A percentile compares a stretch with the other conserved stretches of the same genome.
These are phyloP conservation scores for Cicer judaicum DNA, from an alignment of 306 rosid genomes.

Conservation along the genomic window DNA sequence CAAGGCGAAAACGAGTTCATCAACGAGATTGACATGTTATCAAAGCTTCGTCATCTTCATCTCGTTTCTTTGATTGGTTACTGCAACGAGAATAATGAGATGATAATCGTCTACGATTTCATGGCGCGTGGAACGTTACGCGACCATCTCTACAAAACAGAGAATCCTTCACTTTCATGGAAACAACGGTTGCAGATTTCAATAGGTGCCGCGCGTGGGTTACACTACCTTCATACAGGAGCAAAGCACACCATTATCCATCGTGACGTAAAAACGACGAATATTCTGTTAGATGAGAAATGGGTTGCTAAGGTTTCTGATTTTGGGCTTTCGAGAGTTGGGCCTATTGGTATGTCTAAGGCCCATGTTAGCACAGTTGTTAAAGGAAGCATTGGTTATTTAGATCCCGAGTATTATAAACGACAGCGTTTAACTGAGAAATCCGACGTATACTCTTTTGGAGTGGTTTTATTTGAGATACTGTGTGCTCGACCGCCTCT, in stretches of 20 bases:
- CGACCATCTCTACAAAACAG: constrained; percentile 55
- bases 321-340: constrained; percentile 60
- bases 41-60: constrained; percentile 51
- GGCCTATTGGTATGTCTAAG: constrained; percentile 44
- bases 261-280: constrained; percentile 69
- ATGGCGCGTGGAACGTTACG: constrained; percentile 64
- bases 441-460: constrained; percentile 71
- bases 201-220: constrained; percentile 59
- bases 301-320: constrained; percentile 61
- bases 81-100: constrained; percentile 54
- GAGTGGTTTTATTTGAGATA: constrained; percentile 64
- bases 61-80: constrained; percentile 54
- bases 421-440: constrained; percentile 57
- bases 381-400: constrained; percentile 54
- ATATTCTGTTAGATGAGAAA: constrained; percentile 57
- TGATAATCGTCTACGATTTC: constrained; percentile 56
- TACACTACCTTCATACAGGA: constrained; percentile 62
- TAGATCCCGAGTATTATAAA: constrained; percentile 55
- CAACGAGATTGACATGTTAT: constrained; percentile 59
- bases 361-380: constrained; percentile 50
- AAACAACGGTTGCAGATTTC: constrained; percentile 55
- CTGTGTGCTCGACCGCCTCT: constrained; percentile 58
- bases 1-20: constrained; percentile 55
- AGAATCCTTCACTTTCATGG: constrained; percentile 47
- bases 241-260: constrained; percentile 54